Base-by-base conservation (phyloP, 2,329 filamentous ascomycete species). In the Chaetomium globosum region DNA sequence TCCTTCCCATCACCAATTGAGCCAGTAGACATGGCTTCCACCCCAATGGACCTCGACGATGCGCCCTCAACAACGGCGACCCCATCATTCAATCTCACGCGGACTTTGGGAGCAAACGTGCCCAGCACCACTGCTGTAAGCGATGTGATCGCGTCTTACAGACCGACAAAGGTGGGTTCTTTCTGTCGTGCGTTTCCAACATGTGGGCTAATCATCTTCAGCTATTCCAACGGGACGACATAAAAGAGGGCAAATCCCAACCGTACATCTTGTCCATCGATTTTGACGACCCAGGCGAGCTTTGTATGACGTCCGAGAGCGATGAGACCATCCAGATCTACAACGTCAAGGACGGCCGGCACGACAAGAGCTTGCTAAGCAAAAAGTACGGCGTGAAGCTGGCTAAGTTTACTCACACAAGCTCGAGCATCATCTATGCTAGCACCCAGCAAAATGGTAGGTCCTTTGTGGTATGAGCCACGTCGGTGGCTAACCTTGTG, bases 301-400 rank as follows among this genome's bases (percentile, higher is more conserved):
- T 94, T 58, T 85, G 96, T 66, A 92, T 99, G 78, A 91, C 93
- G 0, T 92, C 93, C 6, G 91, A 93, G 71, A 93, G 92, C 80
- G 95, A 99, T 77, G 93, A 97, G 76, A 96, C 92, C 3, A 91
- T 99, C 68, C 93, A 98, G 74, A 89, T 99, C 36, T 99, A 96
- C 80, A 96, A 95, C 73, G 89, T 96, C 68, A 91, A 90, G 73
- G 93, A 97, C 70, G 95, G 95, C 4, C 90, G 91, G 67, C 89
- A 93, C 71, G 91, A 92, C 55, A 98, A 98, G 80, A 89, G 89
- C 66, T 84, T 97, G 55, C 88, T 96, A 59, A 96, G 91, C 79
- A 96, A 98, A 75, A 99, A 99, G 76, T 99, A 99, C 73, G 95
- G 95, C 66, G 93, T 92, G 21, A 95, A 97, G 75, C 85, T 97